phyloP scores from a whole-genome alignment of 805 yeast species.

The Torulaspora indica region DNA sequence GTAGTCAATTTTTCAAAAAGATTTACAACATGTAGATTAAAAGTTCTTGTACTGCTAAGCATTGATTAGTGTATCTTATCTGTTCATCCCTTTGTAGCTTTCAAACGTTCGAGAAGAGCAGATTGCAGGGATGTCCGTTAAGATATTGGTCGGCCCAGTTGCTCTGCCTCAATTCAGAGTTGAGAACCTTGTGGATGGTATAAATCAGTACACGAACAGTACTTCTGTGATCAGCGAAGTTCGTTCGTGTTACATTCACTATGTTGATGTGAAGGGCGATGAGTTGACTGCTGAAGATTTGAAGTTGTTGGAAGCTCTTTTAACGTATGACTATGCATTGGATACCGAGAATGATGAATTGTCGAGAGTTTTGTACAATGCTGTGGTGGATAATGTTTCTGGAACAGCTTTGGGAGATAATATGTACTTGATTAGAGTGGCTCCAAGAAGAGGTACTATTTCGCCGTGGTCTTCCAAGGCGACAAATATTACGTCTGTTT shows the following conservation, averaged over 20 bases:
- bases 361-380: slow-evolving; percentile 24
- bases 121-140: slow-evolving; percentile 37
- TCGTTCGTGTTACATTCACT: slow-evolving; percentile 74
- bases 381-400: slow-evolving; percentile 25
- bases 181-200: slow-evolving; percentile 61
- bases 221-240: slow-evolving; percentile 64
- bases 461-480: slow-evolving; percentile 99
- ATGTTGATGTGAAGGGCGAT: slow-evolving; percentile 50
- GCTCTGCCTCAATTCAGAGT: slow-evolving; percentile 88
- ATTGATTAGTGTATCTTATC: background rate
- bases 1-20: background rate
- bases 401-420: slow-evolving; percentile 37
- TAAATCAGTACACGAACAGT: slow-evolving; percentile 62
- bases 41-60: no score
- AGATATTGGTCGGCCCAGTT: slow-evolving; percentile 76
- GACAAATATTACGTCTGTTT: slow-evolving; percentile 84
- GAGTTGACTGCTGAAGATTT: slow-evolving; percentile 40
- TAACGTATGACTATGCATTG: slow-evolving; percentile 68
- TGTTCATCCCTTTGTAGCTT: background rate
- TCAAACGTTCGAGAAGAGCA: slow-evolving; percentile 2
- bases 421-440: slow-evolving; percentile 61
- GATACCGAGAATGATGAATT: slow-evolving; percentile 45
- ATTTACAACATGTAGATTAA: background rate
- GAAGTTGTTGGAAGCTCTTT: slow-evolving; percentile 52
- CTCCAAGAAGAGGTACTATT: slow-evolving; percentile 93